Base-by-base conservation (phyloP, 129 eudicot species). In the Flaveria sonorensis region DNA sequence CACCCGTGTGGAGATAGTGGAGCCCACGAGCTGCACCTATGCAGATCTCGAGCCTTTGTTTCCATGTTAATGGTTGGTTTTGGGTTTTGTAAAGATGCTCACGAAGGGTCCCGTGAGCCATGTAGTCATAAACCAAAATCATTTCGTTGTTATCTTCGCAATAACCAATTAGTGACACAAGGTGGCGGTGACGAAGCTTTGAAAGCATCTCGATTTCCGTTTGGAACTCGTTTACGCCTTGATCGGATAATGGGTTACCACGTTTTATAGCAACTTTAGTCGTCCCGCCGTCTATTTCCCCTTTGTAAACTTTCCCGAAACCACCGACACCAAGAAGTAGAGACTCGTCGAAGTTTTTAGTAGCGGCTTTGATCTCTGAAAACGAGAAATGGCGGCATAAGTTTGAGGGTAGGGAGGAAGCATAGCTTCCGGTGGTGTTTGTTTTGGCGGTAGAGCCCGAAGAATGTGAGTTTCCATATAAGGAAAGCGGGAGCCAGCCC, bases 61-160 rank as follows among this genome's bases (percentile, higher is more conserved):
- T 93, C 97, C 98, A 93, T 9, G 98, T 90, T 74, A 93, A 76
- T 0, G 97, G 96, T 42, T 92, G 97, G 75, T 93, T 88, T 51
- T 88, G 92, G 65, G 96, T 87, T 77, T 90, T 90, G 88, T 93
- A 93, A 21, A 93, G 88, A 74, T 93, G 98, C 79, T 93, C 98
- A 15, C 98, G 98, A n/a, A 93, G 89, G 51, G 98, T 93, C n/a
- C 98, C 98, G 53, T 85, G 78, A 0, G 97, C 98, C 98, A 93
- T 93, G 89, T 93, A 87, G 75, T 93, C 98, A 24, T 93, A 93
- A 4, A 93, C 98, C 20, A 93, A 86, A 62, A 90, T 90, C 98
- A 93, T 93, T 61, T 93, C 98, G 18, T 84, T 84, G 71, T 90
- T 90, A 65, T 93, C 98, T 72, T 90, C 97, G 16, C 98, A 93